Percentiles rank a stretch among this genome's conserved stretches.
These are phyloP conservation scores for Phaeosphaeria sp. DNA, from an alignment of 2,329 filamentous ascomycete species.

Conservation along the genomic window DNA sequence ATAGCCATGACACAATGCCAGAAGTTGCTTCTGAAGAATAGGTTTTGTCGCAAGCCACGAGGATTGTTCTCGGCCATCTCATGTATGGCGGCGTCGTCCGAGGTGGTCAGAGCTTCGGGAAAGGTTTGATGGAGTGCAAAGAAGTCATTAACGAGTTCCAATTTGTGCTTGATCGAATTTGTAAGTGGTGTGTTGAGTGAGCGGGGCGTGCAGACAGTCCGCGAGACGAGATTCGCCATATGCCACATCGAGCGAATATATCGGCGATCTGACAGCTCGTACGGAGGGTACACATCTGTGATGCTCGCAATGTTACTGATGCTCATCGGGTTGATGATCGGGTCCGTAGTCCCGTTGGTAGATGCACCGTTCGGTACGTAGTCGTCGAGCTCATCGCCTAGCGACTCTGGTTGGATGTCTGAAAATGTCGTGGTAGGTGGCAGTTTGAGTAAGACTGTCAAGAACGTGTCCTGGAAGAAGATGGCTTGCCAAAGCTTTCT, in stretches of 20 bases:
- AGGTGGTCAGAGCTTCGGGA: slow-evolving; percentile 72
- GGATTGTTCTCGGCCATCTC: slow-evolving; percentile 66
- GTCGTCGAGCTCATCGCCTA: slow-evolving; percentile 70
- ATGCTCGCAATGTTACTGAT: slow-evolving; percentile 57
- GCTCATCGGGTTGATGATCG: slow-evolving; percentile 59
- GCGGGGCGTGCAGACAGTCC: slow-evolving; percentile 76
- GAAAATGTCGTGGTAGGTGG: slow-evolving; percentile 81
- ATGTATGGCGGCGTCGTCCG: slow-evolving; percentile 67
- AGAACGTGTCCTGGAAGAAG: slow-evolving; percentile 79
- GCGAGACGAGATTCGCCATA: slow-evolving; percentile 78
- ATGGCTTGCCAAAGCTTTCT: slow-evolving; percentile 85
- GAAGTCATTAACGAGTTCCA: slow-evolving; percentile 73
- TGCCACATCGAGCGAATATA: slow-evolving; percentile 82
- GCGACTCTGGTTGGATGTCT: slow-evolving; percentile 77
- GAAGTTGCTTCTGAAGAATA: slow-evolving; percentile 83
- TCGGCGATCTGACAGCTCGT: slow-evolving; percentile 46
- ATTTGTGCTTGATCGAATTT: slow-evolving; percentile 71
- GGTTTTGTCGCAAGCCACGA: slow-evolving; percentile 73
- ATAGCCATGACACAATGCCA: slow-evolving; percentile 84
- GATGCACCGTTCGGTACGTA: slow-evolving; percentile 69
- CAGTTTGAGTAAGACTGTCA: slow-evolving; percentile 78
- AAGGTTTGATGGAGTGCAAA: slow-evolving; percentile 75
- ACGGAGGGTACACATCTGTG: slow-evolving; percentile 47
- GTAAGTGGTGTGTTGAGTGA: slow-evolving; percentile 77
- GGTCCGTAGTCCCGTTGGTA: slow-evolving; percentile 43